Base-by-base conservation (phyloP, 2,329 filamentous ascomycete genomes). In the Ceratocystis colombiana region DNA sequence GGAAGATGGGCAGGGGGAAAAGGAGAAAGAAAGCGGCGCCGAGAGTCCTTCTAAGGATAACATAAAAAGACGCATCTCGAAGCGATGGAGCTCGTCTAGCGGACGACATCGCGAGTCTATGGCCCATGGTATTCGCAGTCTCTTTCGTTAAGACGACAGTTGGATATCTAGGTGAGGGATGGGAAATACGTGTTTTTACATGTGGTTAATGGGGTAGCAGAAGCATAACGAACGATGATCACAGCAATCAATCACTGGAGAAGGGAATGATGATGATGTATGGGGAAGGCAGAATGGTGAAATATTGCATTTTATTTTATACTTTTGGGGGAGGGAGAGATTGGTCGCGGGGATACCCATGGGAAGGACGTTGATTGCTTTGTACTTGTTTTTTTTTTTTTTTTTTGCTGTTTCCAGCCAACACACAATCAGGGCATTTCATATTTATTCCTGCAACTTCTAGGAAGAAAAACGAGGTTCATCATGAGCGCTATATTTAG, bases 31-130 rank as follows among this genome's bases (percentile, higher is more conserved):
- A 22, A 37, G 61, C 41, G 25, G 44, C 2, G 53, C 12, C 10
- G 48, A 48, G 25, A 63, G 44, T 25, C 61, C 57, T 48, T 22
- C 65, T 1, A 67, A 59, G 61, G 44, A 44, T 33, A 65, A 46
- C 5, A 46, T 65, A 12, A 62, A 22, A 45, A 28, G 64, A 45
- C 64, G 64, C 3, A 44, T 53, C 22, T 64, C 67, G 20, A 68
- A 68, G 53, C 50, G 64, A 25, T 68, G 67, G 67, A 66, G 64
- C 48, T 61, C 37, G 20, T 66, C 64, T n/a, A 63, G 61, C 37
- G 64, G 64, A 3, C 64, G 59, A 28, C 64, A 68, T 64, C 64
- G 67, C 20, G 67, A 68, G 20, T 66, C 64, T 6, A 64, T 68
- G 67, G 59, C 62, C 17, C 48, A 62, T 30, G 64, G 67, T 2